These are phyloP conservation scores for Phytopythium aichiense DNA, from an alignment of 352 stramenopile species.

Conservation along the genomic window DNA sequence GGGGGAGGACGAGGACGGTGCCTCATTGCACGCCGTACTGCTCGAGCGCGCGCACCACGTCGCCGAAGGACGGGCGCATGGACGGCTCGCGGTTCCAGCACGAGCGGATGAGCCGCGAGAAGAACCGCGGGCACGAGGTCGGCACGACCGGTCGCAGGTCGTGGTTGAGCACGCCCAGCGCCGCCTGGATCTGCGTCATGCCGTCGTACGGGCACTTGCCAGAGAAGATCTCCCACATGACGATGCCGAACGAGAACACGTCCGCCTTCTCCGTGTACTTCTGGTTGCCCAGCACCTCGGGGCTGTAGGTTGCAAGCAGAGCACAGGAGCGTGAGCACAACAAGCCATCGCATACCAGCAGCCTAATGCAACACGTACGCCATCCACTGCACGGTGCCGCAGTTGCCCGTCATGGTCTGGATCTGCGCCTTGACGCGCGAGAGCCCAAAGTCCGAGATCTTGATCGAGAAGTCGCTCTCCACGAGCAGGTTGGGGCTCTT, in stretches of 20 bases:
- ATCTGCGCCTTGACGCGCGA: conserved; percentile 90
- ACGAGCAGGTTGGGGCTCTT: conserved; percentile 90
- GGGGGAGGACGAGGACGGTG: not conserved
- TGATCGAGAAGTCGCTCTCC: conserved; percentile 77
- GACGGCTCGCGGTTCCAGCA: conserved; percentile 78
- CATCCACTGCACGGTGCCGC: conserved; percentile 88
- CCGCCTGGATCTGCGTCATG: conserved; percentile 87
- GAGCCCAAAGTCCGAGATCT: conserved; percentile 91
- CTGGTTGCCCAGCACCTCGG: conserved; percentile 84
- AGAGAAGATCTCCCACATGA: conserved; percentile 93
- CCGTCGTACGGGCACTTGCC: conserved; percentile 87
- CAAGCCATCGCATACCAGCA: not conserved
- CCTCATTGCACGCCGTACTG: conserved; percentile 18
- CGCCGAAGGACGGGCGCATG: conserved; percentile 62
- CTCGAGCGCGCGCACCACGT: conserved; percentile 55
- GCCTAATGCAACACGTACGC: conserved; percentile 43
- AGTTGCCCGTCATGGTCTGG: conserved; percentile 91
- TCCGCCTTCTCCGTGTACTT: conserved; percentile 94
- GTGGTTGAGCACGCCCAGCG: conserved; percentile 76
- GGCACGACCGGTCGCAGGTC: conserved; percentile 68
- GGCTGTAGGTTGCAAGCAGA: conserved; percentile 23
- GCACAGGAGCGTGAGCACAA: not conserved
- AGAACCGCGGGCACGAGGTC: conserved; percentile 56
- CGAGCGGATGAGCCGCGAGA: conserved; percentile 66
- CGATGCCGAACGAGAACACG: conserved; percentile 92